phyloP scores from a whole-genome alignment of 208 protist genomes.

The Acanthamoeba lugdunensis region DNA sequence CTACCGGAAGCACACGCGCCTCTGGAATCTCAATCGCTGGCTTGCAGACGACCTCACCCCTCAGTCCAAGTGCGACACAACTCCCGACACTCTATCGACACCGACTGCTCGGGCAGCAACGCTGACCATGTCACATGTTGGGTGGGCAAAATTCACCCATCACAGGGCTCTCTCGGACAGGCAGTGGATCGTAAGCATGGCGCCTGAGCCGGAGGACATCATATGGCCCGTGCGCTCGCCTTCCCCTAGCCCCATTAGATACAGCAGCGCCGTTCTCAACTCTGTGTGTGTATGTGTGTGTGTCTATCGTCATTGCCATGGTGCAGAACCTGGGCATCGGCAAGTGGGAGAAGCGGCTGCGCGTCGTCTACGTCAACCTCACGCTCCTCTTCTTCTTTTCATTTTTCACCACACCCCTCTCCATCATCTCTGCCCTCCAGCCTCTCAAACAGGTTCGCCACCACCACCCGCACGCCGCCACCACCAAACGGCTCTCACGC shows the following conservation, averaged over 20 bases:
- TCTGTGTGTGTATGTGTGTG: not conserved
- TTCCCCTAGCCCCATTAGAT: not conserved
- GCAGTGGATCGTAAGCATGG: conserved; percentile 52
- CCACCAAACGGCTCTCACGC: not conserved
- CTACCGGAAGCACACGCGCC: not conserved
- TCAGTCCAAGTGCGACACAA: not conserved
- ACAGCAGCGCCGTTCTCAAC: not conserved
- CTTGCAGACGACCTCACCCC: not conserved
- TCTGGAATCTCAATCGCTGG: conserved; percentile 38
- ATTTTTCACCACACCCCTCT: conserved; percentile 72
- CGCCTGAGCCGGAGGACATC: conserved; percentile 67
- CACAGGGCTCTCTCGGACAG: not conserved
- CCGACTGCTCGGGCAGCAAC: not conserved
- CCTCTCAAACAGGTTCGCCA: conserved; percentile 24
- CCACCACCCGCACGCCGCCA: not conserved
- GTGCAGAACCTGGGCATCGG: conserved; percentile 66
- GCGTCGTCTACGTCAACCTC: conserved; percentile 64
- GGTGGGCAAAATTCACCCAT: too few relatives aligned
- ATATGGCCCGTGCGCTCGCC: conserved; percentile 48
- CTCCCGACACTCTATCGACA: not conserved
- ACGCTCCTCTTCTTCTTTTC: conserved; percentile 60
- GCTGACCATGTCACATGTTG: too few relatives aligned
- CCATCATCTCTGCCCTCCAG: conserved; percentile 53
- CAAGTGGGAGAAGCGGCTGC: conserved; percentile 71
- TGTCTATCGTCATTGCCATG: not conserved